phyloP scores from a whole-genome alignment of 164 flowering plant genomes.

The Macadamia integrifolia region DNA sequence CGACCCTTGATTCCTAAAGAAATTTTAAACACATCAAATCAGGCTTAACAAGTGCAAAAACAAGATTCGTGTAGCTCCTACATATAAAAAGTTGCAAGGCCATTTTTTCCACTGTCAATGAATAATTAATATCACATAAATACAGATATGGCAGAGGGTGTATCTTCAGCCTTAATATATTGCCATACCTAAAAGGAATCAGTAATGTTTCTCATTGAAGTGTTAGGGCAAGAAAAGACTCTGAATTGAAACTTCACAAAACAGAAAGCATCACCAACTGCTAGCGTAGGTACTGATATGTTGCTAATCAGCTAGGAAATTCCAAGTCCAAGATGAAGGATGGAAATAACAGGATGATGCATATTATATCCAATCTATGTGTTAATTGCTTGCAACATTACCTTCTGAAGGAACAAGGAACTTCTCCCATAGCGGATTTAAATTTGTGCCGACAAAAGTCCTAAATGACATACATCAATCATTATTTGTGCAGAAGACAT shows the following conservation, averaged over 20 bases:
- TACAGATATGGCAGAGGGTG: too few relatives aligned
- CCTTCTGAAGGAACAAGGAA: slow-evolving; percentile 84
- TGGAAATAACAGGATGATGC: neutral
- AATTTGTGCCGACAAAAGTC: slow-evolving; percentile 92
- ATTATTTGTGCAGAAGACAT: neutral
- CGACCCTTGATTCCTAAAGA: too few relatives aligned
- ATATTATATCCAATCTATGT: neutral
- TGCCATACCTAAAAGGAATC: too few relatives aligned
- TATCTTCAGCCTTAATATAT: too few relatives aligned
- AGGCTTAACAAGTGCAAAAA: neutral
- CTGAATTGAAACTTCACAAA: too few relatives aligned
- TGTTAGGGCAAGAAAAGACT: too few relatives aligned
- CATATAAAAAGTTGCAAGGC: neutral
- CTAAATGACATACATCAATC: slow-evolving; percentile 30
- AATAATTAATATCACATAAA: neutral
- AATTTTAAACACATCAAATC: too few relatives aligned
- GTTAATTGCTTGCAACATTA: slow-evolving; percentile 21
- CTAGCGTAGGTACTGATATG: neutral
- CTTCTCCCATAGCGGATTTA: slow-evolving; percentile 75
- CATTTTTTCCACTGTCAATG: neutral
- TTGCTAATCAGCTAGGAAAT: neutral
- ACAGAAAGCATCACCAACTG: neutral
- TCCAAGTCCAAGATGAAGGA: neutral
- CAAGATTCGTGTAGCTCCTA: neutral
- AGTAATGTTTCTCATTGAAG: too few relatives aligned